These are phyloP conservation scores for Phialocephala sp. DNA, from an alignment of 2,329 filamentous ascomycete genomes.

Conservation along the genomic window DNA sequence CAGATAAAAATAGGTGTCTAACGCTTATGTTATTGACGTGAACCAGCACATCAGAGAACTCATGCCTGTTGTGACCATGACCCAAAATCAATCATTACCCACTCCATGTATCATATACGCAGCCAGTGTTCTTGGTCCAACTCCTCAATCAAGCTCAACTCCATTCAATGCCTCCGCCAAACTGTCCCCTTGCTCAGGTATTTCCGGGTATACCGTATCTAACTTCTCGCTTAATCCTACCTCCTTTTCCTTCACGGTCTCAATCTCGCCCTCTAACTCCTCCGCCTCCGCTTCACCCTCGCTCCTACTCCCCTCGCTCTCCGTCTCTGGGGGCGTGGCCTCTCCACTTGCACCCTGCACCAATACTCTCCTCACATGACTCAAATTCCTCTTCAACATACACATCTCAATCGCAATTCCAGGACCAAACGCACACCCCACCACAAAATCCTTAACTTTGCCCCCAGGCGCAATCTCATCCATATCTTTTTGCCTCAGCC, in stretches of 20 bases:
- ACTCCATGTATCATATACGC: not conserved
- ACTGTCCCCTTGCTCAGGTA: slow-evolving; percentile 34
- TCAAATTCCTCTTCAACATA: slow-evolving; percentile 56
- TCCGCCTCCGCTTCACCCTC: slow-evolving; percentile 27
- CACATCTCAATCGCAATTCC: slow-evolving; percentile 73
- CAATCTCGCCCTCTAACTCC: slow-evolving; percentile 27
- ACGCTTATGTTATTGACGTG: not conserved
- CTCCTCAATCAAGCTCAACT: slow-evolving; percentile 41
- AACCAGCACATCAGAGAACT: not conserved
- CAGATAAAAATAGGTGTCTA: not conserved
- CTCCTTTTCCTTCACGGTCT: slow-evolving; percentile 29
- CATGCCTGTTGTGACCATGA: not conserved
- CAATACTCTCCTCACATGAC: slow-evolving; percentile 30
- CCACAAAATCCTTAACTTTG: slow-evolving; percentile 60
- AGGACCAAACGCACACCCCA: slow-evolving; percentile 73
- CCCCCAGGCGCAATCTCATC: slow-evolving; percentile 59
- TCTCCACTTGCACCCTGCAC: slow-evolving; percentile 28
- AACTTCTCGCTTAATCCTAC: slow-evolving; percentile 31
- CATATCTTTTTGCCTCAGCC: slow-evolving; percentile 64
- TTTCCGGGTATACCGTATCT: slow-evolving; percentile 25
- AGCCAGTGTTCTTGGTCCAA: not conserved
- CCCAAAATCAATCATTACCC: not conserved
- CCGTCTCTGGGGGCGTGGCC: slow-evolving; percentile 41
- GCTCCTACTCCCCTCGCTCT: slow-evolving; percentile 39
- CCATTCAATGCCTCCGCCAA: slow-evolving; percentile 41